phyloP scores from a whole-genome alignment of 2,329 filamentous ascomycete genomes.

The Cercospora sp. region DNA sequence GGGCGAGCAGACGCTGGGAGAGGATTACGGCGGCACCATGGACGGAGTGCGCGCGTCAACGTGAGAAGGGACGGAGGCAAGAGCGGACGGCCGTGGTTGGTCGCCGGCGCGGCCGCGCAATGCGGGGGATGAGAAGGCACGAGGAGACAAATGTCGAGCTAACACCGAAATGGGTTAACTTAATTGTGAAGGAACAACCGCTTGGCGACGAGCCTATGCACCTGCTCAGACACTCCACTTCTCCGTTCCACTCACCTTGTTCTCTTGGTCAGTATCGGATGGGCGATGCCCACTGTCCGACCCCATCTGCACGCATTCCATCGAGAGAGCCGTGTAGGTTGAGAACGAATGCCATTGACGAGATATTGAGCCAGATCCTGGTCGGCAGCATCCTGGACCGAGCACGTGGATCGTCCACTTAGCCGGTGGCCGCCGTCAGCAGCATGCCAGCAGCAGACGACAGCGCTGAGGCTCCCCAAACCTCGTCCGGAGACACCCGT shows the following conservation, averaged over 20 bases:
- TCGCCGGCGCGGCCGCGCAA: not conserved
- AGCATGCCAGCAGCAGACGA: not conserved
- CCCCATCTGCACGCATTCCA: not conserved
- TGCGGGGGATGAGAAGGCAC: not conserved
- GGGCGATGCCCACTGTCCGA: no score
- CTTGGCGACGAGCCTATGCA: not conserved
- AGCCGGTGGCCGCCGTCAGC: not conserved
- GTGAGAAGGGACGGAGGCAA: not conserved
- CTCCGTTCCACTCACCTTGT: not conserved
- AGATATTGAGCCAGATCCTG: not conserved
- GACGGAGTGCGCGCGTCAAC: conserved; percentile 30
- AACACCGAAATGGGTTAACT: not conserved
- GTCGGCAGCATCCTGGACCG: not conserved
- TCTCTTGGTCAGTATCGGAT: not conserved
- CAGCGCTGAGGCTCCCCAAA: conserved; percentile 5
- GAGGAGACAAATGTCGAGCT: not conserved
- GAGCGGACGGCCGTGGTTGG: not conserved
- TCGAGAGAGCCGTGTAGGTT: not conserved
- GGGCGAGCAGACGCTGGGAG: conserved; percentile 30
- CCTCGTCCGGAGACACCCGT: conserved; percentile 16
- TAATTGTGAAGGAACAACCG: not conserved
- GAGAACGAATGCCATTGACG: not conserved
- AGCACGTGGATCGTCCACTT: not conserved
- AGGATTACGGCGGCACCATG: conserved; percentile 35
- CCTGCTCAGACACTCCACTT: not conserved